Evolutionary conservation across 2,329 filamentous ascomycete genomes (phyloP).

Genomic region (Cercospora sp.): DNA sequence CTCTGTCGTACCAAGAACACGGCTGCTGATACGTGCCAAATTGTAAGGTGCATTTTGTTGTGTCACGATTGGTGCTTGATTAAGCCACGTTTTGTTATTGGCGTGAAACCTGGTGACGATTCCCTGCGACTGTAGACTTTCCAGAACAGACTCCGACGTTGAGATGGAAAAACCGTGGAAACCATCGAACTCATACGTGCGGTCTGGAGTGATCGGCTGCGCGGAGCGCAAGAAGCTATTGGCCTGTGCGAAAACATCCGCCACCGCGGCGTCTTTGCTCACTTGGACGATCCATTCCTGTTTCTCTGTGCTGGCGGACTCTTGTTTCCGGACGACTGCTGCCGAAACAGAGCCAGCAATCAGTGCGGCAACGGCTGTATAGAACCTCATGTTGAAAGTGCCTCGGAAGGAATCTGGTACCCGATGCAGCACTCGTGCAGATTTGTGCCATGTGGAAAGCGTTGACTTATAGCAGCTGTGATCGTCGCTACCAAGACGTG

Average conservation of each 20-base stretch:
- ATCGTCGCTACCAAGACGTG: background rate
- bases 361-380: conserved; percentile 22
- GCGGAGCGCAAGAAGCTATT: conserved; percentile 8
- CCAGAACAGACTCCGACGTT: conserved; percentile 34
- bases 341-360: conserved; percentile 24
- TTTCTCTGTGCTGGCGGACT: conserved; percentile 16
- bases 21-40: background rate
- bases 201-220: conserved; percentile 23
- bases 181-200: conserved; percentile 42
- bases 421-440: too few relatives aligned
- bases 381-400: conserved; percentile 14
- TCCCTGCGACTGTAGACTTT: conserved; percentile 33
- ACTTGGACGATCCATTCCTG: conserved; percentile 28
- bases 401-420: background rate
- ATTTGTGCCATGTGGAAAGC: background rate
- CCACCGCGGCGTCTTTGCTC: conserved; percentile 20
- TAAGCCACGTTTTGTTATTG: conserved; percentile 42
- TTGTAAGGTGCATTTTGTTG: conserved; percentile 39
- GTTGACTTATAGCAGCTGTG: background rate
- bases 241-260: conserved; percentile 19
- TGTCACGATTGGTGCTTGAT: conserved; percentile 40
- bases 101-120: conserved; percentile 39
- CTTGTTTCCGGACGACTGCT: conserved; percentile 18
- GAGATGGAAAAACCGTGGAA: conserved; percentile 45
- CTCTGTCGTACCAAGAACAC: background rate